Base-by-base conservation (phyloP, 2,329 filamentous ascomycete genomes). In the Ramularia endophylla region DNA sequence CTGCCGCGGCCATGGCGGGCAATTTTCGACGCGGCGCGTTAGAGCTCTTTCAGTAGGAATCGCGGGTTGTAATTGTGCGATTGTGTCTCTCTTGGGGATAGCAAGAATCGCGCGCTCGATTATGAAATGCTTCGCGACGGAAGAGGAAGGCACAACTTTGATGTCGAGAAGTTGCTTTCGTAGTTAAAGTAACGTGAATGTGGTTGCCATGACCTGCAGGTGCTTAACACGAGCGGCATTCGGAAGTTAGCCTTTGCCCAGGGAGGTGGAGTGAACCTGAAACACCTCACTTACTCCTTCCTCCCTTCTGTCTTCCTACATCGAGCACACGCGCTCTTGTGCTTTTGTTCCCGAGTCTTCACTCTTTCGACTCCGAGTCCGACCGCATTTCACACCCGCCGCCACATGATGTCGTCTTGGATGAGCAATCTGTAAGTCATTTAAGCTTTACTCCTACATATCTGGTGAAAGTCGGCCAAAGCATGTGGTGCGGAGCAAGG, bases 341-440 rank as follows among this genome's bases (percentile, higher is more conserved):
- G 8, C 13, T 7, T 7, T n/a, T n/a, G n/a, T n/a, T n/a, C n/a
- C 22, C 22, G 22, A 25, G 22, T 25, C 62, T n/a, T 39, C 46
- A 3, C 55, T 54, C 18, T 59, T 48, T 25, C 22, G 22, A 27
- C 16, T 36, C 37, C 38, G 22, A 36, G 36, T 25, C 22, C 11
- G 22, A 25, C 22, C 22, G 22, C 22, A 25, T 11, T 25, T 25
- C 18, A n/a, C 20, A 15, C 31, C 43, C 22, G 11, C 22, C 22
- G 11, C 6, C 22, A 25, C 22, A 50, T 13, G 17, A 62, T 63
- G 60, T 56, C 60, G 40, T 60, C 57, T 48, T 63, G 60, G 59
- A 61, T 63, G 58, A 63, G 60, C 55, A 61, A 61, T 46, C 49
- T 63, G 60, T 63, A 49, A 59, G 60, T 62, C 43, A 44, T 38